Evolutionary conservation across 2,329 filamentous ascomycete genomes (phyloP), one percentile per base, ranked within the genome.

Genomic region (Aspergillus versicolor): DNA sequence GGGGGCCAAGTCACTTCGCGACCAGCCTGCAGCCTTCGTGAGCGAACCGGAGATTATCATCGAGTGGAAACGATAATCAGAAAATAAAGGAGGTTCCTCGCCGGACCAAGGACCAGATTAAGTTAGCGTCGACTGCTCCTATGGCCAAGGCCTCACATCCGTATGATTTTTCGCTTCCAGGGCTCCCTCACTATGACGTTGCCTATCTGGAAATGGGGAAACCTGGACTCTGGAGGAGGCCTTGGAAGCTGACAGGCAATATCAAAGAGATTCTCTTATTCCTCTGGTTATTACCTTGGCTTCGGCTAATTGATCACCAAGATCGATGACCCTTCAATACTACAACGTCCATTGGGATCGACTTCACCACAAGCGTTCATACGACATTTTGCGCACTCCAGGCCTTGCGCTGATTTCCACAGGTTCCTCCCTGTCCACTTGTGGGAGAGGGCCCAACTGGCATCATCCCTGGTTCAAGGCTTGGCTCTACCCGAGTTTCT

Each of bases 11-110:
- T 42, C 38, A 46, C 52, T 54, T 59, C 57, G 56, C 47, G 50
- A 32, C 42, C 58, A 63, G 60, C 54, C 49, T 24, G 44, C 58
- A 63, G 60, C 56, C 49, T 52, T 37, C 38, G 27, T 59, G 60
- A 57, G 58, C 53, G 54, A 62, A 57, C 62, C 64, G 64, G 64
- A 66, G 63, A 65, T 66, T 66, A 64, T 65, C 59, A 58, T 65
- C 60, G 62, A 53, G 55, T 52, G 58, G 59, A 45, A 60, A 61
- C 54, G 15, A 63, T 54, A 45, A 37, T 37, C 30, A 48, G 56
- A 49, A 48, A 44, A 34, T 32, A 52, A 53, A 56, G 48, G 52
- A 56, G 49, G 58, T 52, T 51, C 48, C 9, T 43, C 37, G n/a
- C 34, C 55, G 55, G 44, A 49, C 49, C 52, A 49, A 47, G 49